A percentile compares a stretch with the other conserved stretches of the same genome.
Conservation (phyloP, 202 grass and related monocot genomes). For the Hordeum pubiflorum region DNA sequence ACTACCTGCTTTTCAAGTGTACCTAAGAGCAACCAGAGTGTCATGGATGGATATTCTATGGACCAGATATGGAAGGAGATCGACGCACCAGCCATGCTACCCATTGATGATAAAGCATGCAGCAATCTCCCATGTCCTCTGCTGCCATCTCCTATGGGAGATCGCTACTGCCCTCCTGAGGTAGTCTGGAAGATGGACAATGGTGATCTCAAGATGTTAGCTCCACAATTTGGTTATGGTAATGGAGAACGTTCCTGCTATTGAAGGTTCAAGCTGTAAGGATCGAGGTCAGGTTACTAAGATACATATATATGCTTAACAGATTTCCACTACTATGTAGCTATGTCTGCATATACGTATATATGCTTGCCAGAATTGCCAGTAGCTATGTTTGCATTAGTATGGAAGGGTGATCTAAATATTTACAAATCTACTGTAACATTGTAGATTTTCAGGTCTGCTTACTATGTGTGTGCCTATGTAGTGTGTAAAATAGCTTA, state of each 20-base stretch:
- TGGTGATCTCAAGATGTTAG: conserved; percentile 24
- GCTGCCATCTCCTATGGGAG: conserved; percentile 19
- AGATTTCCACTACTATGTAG: background rate
- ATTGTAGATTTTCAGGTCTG: conserved; percentile 9
- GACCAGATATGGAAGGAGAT: conserved; percentile 65
- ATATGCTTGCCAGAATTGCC: conserved; percentile 7
- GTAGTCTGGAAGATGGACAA: conserved; percentile 42
- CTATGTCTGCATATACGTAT: conserved; percentile 13
- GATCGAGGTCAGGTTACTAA: conserved; percentile 27
- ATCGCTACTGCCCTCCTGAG: conserved; percentile 31
- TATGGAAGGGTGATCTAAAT: conserved; percentile 17
- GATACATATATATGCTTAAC: conserved; percentile 10
- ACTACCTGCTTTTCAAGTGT: conserved; percentile 14
- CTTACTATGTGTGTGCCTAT: conserved; percentile 26
- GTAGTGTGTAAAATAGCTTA: conserved; percentile 27
- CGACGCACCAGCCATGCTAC: conserved; percentile 4
- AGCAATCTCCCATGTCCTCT: conserved; percentile 10
- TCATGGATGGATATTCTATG: conserved; percentile 42
- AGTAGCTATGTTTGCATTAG: conserved; percentile 24
- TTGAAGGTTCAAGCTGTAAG: conserved; percentile 20
- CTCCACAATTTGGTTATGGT: conserved; percentile 29
- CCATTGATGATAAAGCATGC: conserved; percentile 7
- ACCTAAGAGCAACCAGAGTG: conserved; percentile 19
- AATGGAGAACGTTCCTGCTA: background rate
- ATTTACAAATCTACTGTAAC: conserved; percentile 26